Conservation (phyloP, 225 moss, liverwort and hornwort species). For the Physcomitrellopsis africana region DNA sequence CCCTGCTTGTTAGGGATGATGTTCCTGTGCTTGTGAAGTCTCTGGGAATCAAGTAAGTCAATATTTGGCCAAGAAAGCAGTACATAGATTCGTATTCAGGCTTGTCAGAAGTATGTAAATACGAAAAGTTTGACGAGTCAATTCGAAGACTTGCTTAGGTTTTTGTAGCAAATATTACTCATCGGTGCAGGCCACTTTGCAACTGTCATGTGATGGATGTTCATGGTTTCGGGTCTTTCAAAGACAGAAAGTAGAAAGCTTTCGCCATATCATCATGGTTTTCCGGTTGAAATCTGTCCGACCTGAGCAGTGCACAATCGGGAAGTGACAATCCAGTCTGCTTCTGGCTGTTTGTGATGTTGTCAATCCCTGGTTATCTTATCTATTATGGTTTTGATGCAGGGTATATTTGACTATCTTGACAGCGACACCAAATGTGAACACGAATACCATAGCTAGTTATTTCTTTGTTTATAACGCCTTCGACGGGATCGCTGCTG, state of each 20-base stretch:
- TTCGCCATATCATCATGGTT: not conserved
- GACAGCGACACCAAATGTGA: conserved; percentile 90
- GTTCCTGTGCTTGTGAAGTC: conserved; percentile 93
- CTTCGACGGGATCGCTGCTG: conserved; percentile 75
- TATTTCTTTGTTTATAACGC: conserved; percentile 86
- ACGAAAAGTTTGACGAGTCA: not conserved
- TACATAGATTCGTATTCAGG: not conserved
- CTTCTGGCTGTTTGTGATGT: conserved; percentile 19
- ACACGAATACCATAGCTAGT: conserved; percentile 88
- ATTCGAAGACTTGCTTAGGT: not conserved
- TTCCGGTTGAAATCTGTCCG: not conserved
- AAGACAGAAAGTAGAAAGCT: not conserved
- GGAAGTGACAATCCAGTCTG: not conserved
- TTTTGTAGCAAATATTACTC: not conserved
- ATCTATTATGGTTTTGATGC: conserved; percentile 38
- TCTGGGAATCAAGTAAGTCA: conserved; percentile 76
- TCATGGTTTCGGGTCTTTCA: not conserved
- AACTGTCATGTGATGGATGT: not conserved
- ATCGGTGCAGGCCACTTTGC: not conserved
- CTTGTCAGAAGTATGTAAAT: conserved; percentile 5
- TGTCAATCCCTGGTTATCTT: conserved; percentile 11
- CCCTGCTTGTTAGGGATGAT: conserved; percentile 79
- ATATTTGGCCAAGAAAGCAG: conserved; percentile 21
- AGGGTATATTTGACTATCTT: conserved; percentile 85
- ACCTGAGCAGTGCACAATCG: not conserved